Evolutionary conservation across 2,329 filamentous ascomycete genomes (phyloP), one percentile per base, ranked within the genome.

Genomic region (Trichoderma simmonsii): DNA sequence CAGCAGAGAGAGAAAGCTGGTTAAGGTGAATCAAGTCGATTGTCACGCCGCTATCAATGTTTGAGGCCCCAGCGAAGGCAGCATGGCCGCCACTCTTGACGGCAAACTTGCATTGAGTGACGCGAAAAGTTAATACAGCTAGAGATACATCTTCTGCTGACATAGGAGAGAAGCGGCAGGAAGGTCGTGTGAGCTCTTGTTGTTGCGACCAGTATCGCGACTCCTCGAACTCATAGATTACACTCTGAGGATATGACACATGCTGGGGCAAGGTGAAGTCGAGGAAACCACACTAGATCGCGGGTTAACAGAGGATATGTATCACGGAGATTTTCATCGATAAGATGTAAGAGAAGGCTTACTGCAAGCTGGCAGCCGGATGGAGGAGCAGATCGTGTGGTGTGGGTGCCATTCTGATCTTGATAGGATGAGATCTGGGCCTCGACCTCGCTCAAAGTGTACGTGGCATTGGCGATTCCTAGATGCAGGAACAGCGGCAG

Each of bases 21-120:
- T 83, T 82, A 7, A 85, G 73, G 12, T 77, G 76, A 28, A 78
- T 77, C 11, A 85, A 74, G 6, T 81, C 80, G 51, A 85, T 76
- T 15, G 80, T 77, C 61, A 83, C 75, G 9, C 81, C 81, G 8
- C 77, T 75, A 8, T 77, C 57, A 43, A 79, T 81, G 32, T 77
- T 84, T 0, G 84, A 82, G 3, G 80, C 78, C 7, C 81, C 81
- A 0, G 80, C 78, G 73, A 83, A 83, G 6, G 82, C 79, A 6
- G 81, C 80, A 73, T 86, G 85, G 0, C 84, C 85, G n/a, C 84
- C 84, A 68, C 83, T 82, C 56, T 82, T 82, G 36, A 82, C 80
- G 0, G 85, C 82, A 74, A 75, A 73, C 30, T 76, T 74, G 74
- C 80, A 80, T 14, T 73, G 71, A 4, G 76, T 78, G 26, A 74